Evolutionary conservation across 1,284 basidiomycete genomes (phyloP), one percentile per base, ranked within the genome.

Genomic region (Rhodotorula sp.): DNA sequence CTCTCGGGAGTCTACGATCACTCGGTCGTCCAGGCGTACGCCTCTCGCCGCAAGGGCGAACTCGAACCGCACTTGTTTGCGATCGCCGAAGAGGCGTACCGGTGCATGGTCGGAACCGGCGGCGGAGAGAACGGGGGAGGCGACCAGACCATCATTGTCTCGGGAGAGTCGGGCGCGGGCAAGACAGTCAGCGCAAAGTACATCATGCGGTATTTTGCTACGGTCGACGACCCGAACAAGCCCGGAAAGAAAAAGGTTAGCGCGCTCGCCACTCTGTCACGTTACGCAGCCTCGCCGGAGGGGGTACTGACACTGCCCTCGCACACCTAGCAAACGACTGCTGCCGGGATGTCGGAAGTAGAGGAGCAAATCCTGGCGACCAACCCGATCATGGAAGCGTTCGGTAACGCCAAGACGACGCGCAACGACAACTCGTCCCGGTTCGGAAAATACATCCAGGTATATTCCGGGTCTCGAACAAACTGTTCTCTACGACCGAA

Each of bases 141-240:
- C 79, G 95, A 97, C 75, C 96, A 99, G 83, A 99, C 96, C 8
- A 98, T 99, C 79, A 97, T 99, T 75, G 96, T 99, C 72, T 95
- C 93, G 62, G 96, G 96, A 78, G 96, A 99, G 83, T 95, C 92
- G 92, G 96, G 96, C 83, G 96, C 96, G 62, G 96, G 96, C 68
- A 99, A 99, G 85, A 99, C 96, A 0, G 96, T 99, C 82, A 97
- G 95, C 56, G 92, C 96, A 65, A 99, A 99, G 84, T 96, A 95
- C 84, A 99, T 99, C 81, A 95, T 99, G 88, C 89, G 96, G 70
- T 99, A 99, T 83, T 90, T 99, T 79, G 96, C 96, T 20, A 98
- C 95, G 0, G 93, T 99, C 61, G 95, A 98, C 76, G 93, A 95
- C 65, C 93, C 76, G 82, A 87, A 81, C 78, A 85, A 76, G 58